Evolutionary conservation across 1,284 basidiomycete species (phyloP), one percentile per base, ranked within the genome.

Genomic region (Earliella scabrosa): DNA sequence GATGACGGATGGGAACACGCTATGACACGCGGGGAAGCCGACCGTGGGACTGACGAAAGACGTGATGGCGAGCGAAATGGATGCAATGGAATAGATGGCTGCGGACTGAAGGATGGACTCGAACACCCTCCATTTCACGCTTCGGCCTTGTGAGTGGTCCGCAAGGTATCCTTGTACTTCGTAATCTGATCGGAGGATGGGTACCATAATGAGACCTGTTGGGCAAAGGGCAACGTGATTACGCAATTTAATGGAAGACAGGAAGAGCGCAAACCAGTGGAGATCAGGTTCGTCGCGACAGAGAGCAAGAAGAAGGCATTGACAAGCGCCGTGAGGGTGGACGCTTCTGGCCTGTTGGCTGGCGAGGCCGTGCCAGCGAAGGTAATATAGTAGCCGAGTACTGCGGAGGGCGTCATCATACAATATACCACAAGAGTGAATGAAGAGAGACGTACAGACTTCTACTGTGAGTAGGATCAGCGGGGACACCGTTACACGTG

Each of bases 41-140:
- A 59, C 54, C 29, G 54, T 43, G 6, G 58, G 52, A 54, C 55
- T 63, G 27, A 57, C 48, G 41, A 59, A 59, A 38, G 49, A 57
- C 16, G 57, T 63, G 9, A 57, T 35, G 10, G 50, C 50, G 45
- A 63, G 57, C 18, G 55, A 54, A 31, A 58, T 49, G 29, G 58
- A 55, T 16, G 61, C 46, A 39, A 58, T 36, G 9, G 58, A 59
- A 45, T 59, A 59, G 44, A 60, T 56, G 7, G 61, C 61, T 24
- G 60, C 58, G 29, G 58, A 60, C 23, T 63, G 58, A 26, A 59
- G 49, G 44, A 59, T 58, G 21, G 58, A 59, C 29, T 58, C 58
- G 21, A 57, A 27, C 11, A 58, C 61, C 16, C 58, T 40, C 40
- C 60, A 59, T 29, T 52, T 50, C 35, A 60, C 47, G 36, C 45